Conservation (phyloP, 1,284 basidiomycete species). For the Chiua sp. region DNA sequence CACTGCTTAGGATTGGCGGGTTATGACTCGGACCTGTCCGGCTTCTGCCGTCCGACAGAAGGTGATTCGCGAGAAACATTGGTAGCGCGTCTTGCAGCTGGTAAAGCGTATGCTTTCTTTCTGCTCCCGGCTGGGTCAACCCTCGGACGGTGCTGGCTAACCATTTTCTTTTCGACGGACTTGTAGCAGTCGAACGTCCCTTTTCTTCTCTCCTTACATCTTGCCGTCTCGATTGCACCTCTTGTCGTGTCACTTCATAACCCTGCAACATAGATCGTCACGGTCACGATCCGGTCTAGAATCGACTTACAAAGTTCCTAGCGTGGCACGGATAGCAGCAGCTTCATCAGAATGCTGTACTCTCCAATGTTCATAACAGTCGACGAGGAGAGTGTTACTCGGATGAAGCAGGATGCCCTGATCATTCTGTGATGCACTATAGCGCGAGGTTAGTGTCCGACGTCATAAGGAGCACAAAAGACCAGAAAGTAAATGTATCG, state of each 20-base stretch:
- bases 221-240: conserved; percentile 35
- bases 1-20: conserved; percentile 33
- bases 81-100: conserved; percentile 32
- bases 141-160: conserved; percentile 26
- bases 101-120: conserved; percentile 32
- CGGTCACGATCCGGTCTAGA: conserved; percentile 33
- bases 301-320: conserved; percentile 31
- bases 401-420: conserved; percentile 66
- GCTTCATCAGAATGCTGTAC: conserved; percentile 41
- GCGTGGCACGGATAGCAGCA: conserved; percentile 20
- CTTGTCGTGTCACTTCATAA: conserved; percentile 43
- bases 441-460: conserved; percentile 2
- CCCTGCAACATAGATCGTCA: conserved; percentile 46
- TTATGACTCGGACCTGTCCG: conserved; percentile 31
- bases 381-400: conserved; percentile 49
- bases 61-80: conserved; percentile 29
- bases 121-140: conserved; percentile 31
- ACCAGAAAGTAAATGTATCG: not conserved
- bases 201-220: conserved; percentile 28
- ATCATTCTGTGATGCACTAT: conserved; percentile 56
- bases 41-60: conserved; percentile 31
- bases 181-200: conserved; percentile 23
- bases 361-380: conserved; percentile 57
- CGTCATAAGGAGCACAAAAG: not conserved
- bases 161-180: conserved; percentile 27